Base-by-base conservation (phyloP, 2,329 filamentous ascomycete species). In the Aspergillus aculeatus region DNA sequence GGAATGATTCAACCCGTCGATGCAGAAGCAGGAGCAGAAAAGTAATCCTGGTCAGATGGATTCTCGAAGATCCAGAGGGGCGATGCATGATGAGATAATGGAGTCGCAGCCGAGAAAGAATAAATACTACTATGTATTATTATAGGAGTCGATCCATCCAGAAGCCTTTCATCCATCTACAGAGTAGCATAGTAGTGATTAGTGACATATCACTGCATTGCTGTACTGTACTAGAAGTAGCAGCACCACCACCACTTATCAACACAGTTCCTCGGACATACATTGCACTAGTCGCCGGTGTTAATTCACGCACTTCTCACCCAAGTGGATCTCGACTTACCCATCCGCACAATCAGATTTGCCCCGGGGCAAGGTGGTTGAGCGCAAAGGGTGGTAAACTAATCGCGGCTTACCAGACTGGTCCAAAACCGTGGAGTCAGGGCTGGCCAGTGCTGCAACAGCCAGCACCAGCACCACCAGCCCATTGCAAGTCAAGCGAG, bases 291-390 rank as follows among this genome's bases (percentile, higher is more conserved):
- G 38, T 29, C 21, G 31, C 24, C 35, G 21, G 26, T 38, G 16
- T 47, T 16, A 59, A 61, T 59, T 61, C 59, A 55, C 59, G 59
- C 59, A 61, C 51, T 41, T 44, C 26, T 16, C 29, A 31, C 35
- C 21, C 26, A 7, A 14, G 47, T 57, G 59, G 56, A 57, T 52
- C 54, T 31, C n/a, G 21, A 24, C 21, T 53, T 44, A 49, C 50
- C 52, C 54, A 44, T 58, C 51, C 54, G 35, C 29, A 60, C 61
- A 44, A 59, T 63, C 64, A 62, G 62, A 64, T 64, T 58, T 50
- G 58, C 53, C 48, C 52, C 32, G 50, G 59, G 59, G 54, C 50
- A 5, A 16, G 38, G 14, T n/a, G 38, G 14, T 41, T 16, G 38
- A 41, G 16, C 14, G 14, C 16, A n/a, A 41, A 41, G 38, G 38